Conservation (phyloP, 2,329 filamentous ascomycete species). For the Lasiodiplodia theobromae region DNA sequence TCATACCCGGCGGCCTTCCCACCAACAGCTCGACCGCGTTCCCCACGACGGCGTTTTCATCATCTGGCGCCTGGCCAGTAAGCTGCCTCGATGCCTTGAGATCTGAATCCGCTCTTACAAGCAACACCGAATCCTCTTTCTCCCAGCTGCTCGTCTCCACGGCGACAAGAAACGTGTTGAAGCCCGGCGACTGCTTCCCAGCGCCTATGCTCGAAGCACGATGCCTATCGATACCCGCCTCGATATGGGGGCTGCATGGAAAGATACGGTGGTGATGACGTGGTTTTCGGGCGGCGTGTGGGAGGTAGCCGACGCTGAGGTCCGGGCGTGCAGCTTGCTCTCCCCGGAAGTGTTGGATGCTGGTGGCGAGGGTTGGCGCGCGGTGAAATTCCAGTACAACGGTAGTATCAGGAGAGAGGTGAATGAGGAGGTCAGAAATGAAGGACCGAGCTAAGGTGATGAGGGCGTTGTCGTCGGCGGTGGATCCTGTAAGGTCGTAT, state of each 20-base stretch:
- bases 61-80: not conserved
- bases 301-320: not conserved
- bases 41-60: not conserved
- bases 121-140: not conserved
- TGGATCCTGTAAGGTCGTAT: too few relatives aligned
- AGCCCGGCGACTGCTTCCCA: not conserved
- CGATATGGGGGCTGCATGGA: not conserved
- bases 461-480: too few relatives aligned
- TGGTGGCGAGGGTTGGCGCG: not conserved
- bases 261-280: not conserved
- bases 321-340: not conserved
- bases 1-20: not conserved
- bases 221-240: not conserved
- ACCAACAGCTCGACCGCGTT: not conserved
- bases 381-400: not conserved
- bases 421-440: too few relatives aligned
- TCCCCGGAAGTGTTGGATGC: not conserved
- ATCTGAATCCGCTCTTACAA: not conserved
- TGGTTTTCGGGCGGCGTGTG: too few relatives aligned
- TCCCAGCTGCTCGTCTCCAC: not conserved
- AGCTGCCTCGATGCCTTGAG: not conserved
- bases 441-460: too few relatives aligned
- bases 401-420: not conserved
- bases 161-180: not conserved
- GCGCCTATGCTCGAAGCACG: not conserved